Evolutionary conservation across 768 basidiomycete species (phyloP).

Genomic region (Pleurotus djamor): DNA sequence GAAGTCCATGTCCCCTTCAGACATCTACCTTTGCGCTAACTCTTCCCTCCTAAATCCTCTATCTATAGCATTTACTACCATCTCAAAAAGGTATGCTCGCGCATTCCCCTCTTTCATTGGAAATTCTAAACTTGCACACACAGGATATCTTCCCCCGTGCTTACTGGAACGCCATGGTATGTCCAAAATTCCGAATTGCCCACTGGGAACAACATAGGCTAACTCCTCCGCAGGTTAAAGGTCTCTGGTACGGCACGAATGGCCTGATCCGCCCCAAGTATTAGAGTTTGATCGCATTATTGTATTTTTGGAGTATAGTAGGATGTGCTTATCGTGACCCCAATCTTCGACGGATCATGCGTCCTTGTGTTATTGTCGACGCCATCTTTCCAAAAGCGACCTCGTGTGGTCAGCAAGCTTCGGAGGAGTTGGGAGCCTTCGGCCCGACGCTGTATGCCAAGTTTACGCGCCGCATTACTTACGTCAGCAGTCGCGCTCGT

Average conservation of each 20-base stretch:
- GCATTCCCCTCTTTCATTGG: background rate
- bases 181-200: conserved; percentile 8
- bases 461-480: too few relatives aligned
- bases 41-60: too few relatives aligned
- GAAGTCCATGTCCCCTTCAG: too few relatives aligned
- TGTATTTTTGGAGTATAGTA: background rate
- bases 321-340: background rate
- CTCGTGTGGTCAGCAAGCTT: background rate
- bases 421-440: background rate
- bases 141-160: conserved; percentile 70
- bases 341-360: background rate
- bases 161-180: conserved; percentile 78
- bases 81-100: conserved; percentile 65
- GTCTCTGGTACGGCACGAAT: conserved; percentile 42
- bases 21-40: too few relatives aligned
- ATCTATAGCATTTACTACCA: conserved; percentile 71
- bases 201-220: conserved; percentile 15
- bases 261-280: conserved; percentile 28
- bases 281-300: conserved; percentile 2
- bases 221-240: conserved; percentile 32
- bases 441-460: too few relatives aligned
- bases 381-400: background rate
- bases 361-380: background rate
- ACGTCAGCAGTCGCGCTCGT: background rate
- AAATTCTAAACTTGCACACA: conserved; percentile 10